These are phyloP conservation scores for Podila epicladia DNA, from an alignment of 192 early-diverging fungal genomes.

Conservation along the genomic window DNA sequence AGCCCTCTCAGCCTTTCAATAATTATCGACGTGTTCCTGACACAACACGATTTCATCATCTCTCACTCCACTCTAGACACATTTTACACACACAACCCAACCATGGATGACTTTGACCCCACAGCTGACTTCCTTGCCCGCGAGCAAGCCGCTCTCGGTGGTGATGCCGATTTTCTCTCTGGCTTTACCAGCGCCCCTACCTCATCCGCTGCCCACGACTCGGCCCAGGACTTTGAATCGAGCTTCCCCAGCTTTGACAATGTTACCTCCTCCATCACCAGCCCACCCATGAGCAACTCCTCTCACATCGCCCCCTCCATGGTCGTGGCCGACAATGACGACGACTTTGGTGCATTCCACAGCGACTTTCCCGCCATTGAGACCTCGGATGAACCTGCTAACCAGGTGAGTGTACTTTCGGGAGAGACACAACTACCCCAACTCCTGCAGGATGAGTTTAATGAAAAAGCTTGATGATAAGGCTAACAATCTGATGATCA, in stretches of 20 bases:
- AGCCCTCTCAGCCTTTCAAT: no score
- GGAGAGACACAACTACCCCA: no score
- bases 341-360: constrained; percentile 49
- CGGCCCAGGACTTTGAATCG: constrained; percentile 27
- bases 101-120: constrained; percentile 64
- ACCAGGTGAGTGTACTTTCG: constrained; percentile 16
- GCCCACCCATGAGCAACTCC: constrained; percentile 8
- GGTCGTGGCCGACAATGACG: constrained; percentile 27
- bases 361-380: constrained; percentile 42
- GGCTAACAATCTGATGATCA: background rate
- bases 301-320: constrained; percentile 14
- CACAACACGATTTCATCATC: background rate
- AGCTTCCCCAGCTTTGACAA: constrained; percentile 41
- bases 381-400: constrained; percentile 31
- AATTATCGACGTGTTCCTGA: background rate
- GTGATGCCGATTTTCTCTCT: constrained; percentile 73
- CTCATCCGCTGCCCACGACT: constrained; percentile 20
- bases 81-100: constrained; percentile 1
- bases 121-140: constrained; percentile 81
- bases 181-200: constrained; percentile 20
- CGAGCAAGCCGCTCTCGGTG: constrained; percentile 77
- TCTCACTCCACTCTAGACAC: background rate
- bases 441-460: background rate
- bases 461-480: background rate
- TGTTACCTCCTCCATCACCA: constrained; percentile 24